A percentile compares a stretch with the other conserved stretches of the same genome.
These are phyloP conservation scores for Colletotrichum destructivum DNA, from an alignment of 2,329 filamentous ascomycete genomes.

Conservation along the genomic window DNA sequence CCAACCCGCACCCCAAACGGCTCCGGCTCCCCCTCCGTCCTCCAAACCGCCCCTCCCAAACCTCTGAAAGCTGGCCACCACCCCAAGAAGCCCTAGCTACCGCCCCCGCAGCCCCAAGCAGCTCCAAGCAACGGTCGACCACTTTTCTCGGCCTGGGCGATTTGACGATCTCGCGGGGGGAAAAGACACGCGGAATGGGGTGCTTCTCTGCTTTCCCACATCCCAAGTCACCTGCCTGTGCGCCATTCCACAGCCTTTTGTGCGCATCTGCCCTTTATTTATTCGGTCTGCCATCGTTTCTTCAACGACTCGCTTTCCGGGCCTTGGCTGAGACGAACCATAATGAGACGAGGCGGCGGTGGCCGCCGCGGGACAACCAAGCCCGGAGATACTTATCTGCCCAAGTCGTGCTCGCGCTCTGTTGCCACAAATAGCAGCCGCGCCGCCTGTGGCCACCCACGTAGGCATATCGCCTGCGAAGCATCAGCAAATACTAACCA, in stretches of 20 bases:
- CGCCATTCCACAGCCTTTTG: constrained; percentile 15
- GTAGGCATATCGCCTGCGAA: background rate
- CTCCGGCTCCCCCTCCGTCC: background rate
- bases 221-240: constrained; percentile 12
- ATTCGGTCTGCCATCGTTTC: background rate
- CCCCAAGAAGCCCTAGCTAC: too few species aligned
- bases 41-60: background rate
- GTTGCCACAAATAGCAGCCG: constrained; percentile 10
- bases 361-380: background rate
- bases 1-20: constrained; percentile 13
- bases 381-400: background rate
- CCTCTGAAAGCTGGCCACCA: background rate
- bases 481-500: background rate
- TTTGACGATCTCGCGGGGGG: constrained; percentile 25
- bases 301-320: constrained; percentile 1
- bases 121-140: constrained; percentile 2
- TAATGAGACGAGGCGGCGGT: background rate
- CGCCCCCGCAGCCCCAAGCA: background rate
- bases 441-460: constrained; percentile 3
- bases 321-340: background rate
- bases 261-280: background rate
- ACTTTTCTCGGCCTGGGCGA: constrained; percentile 11
- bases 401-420: background rate
- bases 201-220: background rate
- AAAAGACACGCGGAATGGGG: background rate